Evolutionary conservation across 2,329 filamentous ascomycete species (phyloP).

Genomic region (Paradendryphiella salina): DNA sequence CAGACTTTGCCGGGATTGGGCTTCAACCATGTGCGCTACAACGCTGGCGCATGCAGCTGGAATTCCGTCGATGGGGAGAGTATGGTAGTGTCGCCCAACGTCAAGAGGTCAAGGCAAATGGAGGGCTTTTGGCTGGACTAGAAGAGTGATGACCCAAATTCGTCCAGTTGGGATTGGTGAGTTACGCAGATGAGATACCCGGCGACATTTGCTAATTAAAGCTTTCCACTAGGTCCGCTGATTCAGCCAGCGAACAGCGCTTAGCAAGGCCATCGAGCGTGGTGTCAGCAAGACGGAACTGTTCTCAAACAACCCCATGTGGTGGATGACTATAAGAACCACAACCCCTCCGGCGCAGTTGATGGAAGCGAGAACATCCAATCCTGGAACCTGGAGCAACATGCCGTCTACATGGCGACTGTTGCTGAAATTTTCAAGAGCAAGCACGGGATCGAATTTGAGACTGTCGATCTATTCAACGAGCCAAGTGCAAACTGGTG

Average conservation of each 20-base stretch:
- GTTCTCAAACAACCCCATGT: conserved; percentile 11
- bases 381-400: conserved; percentile 13
- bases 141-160: conserved; percentile 4
- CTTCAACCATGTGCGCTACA: conserved; percentile 13
- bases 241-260: conserved; percentile 11
- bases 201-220: background rate
- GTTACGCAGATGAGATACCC: background rate
- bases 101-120: conserved; percentile 13
- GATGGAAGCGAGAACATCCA: conserved; percentile 14
- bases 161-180: conserved; percentile 12
- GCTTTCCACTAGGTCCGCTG: background rate
- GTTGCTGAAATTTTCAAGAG: conserved; percentile 10
- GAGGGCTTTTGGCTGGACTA: conserved; percentile 14
- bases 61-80: conserved; percentile 4
- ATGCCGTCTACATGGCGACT: conserved; percentile 13
- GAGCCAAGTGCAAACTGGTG: conserved; percentile 15
- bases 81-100: conserved; percentile 9
- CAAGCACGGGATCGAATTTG: conserved; percentile 8
- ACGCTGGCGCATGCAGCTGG: conserved; percentile 16
- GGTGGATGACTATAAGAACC: conserved; percentile 10
- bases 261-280: conserved; percentile 11
- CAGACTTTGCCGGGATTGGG: conserved; percentile 8
- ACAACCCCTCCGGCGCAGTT: conserved; percentile 8
- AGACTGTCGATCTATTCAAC: conserved; percentile 12
- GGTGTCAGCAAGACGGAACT: conserved; percentile 9